Percentiles rank a stretch among this genome's conserved stretches.
phyloP scores from a whole-genome alignment of 352 stramenopile species.

The Phytophthora melonis region DNA sequence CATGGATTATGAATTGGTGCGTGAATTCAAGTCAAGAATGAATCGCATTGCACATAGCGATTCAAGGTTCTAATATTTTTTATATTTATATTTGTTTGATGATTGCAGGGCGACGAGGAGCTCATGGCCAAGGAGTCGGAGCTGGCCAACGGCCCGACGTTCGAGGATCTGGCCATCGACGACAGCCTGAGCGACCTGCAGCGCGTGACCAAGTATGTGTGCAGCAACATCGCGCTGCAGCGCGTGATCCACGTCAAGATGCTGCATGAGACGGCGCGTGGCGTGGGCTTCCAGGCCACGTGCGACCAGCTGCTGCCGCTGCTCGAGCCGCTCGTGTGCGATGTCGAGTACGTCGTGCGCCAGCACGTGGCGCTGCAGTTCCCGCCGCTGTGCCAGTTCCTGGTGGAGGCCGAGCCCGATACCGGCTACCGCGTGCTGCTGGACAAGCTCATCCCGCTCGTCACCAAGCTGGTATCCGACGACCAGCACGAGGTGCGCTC shows the following conservation, averaged over 20 bases:
- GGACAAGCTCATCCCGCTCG: constrained; percentile 80
- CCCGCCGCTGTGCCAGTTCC: constrained; percentile 79
- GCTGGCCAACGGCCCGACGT: constrained; percentile 86
- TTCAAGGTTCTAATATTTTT: constrained; percentile 40
- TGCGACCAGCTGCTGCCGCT: constrained; percentile 92
- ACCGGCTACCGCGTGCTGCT: constrained; percentile 80
- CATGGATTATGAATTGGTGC: constrained; percentile 67
- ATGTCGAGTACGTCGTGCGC: constrained; percentile 95
- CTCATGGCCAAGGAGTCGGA: constrained; percentile 41
- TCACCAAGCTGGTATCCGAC: constrained; percentile 85
- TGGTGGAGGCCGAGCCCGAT: constrained; percentile 52
- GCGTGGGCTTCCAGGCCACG: constrained; percentile 85
- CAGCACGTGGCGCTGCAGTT: constrained; percentile 95
- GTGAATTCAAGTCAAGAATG: constrained; percentile 5
- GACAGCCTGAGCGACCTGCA: constrained; percentile 96
- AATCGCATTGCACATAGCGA: constrained; percentile 3
- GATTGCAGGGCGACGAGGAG: constrained; percentile 36
- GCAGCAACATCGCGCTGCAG: constrained; percentile 96
- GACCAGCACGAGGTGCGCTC: constrained; percentile 90
- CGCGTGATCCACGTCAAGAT: constrained; percentile 98
- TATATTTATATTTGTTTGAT: not conserved
- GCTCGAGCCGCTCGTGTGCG: constrained; percentile 81
- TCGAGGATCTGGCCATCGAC: constrained; percentile 99
- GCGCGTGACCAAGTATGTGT: constrained; percentile 95
- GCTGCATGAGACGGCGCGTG: constrained; percentile 89